These are phyloP conservation scores for Puccinia hordei DNA, from an alignment of 1,284 basidiomycete genomes.

Conservation along the genomic window DNA sequence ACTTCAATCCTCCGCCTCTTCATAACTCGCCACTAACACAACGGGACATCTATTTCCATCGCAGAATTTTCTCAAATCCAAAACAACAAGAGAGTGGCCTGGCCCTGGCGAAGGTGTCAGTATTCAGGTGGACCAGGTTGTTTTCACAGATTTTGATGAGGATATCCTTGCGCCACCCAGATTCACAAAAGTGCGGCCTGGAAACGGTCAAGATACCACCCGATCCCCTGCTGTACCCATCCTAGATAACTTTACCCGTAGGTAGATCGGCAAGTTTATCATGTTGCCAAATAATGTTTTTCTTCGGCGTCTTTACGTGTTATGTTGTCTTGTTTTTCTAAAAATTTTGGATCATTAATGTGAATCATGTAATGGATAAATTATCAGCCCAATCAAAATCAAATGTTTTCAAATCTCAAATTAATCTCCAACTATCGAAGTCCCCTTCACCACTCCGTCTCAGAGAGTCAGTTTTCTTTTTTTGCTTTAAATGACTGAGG, in stretches of 20 bases:
- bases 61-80: slow-evolving; percentile 32
- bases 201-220: slow-evolving; percentile 13
- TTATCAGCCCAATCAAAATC: not conserved
- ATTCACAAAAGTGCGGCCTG: slow-evolving; percentile 23
- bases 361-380: not conserved
- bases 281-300: not conserved
- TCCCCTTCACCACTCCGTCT: no score
- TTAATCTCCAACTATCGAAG: no score
- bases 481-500: no score
- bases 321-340: slow-evolving; percentile 4
- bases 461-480: no score
- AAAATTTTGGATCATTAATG: not conserved
- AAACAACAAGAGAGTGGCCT: slow-evolving; percentile 20
- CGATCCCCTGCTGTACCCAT: slow-evolving; percentile 17
- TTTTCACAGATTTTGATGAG: slow-evolving; percentile 40
- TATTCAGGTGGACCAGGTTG: slow-evolving; percentile 36
- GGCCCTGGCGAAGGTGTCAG: slow-evolving; percentile 16
- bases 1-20: not conserved
- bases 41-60: not conserved
- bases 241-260: slow-evolving; percentile 2
- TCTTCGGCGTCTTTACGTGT: not conserved
- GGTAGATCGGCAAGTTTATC: not conserved
- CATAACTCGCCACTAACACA: not conserved
- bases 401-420: no score
- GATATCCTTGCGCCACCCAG: slow-evolving; percentile 21